Base-by-base conservation (phyloP, 1,284 basidiomycete species). In the Paramarasmius palmivorus region DNA sequence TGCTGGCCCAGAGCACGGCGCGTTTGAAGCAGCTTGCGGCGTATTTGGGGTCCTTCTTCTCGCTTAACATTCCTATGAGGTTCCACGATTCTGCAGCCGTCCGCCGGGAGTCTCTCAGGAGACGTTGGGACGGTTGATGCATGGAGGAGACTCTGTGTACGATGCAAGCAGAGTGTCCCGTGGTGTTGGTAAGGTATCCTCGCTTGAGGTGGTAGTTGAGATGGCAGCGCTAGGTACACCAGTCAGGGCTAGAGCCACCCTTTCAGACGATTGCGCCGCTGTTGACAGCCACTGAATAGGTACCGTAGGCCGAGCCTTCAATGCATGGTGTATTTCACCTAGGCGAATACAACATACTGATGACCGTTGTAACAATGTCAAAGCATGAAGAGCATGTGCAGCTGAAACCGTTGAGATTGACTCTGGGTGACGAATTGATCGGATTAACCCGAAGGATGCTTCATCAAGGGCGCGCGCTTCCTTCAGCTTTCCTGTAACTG, bases 341-440 rank as follows among this genome's bases (percentile, higher is more conserved):
- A 83, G 79, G 64, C 94, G 90, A 17, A 91, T 77, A 3, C 82
- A 83, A 42, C 93, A 70, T 3, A 93, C 71, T 4, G 92, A 82
- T 4, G 83, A 79, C 22, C 90, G 86, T 54, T 92, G 88, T 35
- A 86, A 76, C 36, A 92, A 68, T 68, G 84, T 92, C 7, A 90
- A 68, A 1, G 74, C 69, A 64, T 94, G 89, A 35, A 91, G 72
- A 9, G 76, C 72, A 57, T 86, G 78, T 10, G 85, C 77, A n/a
- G 81, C 72, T 23, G 83, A 75, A 12, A 75, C 65, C 3, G 73
- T 61, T 7, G 73, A 61, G 12, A 74, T 62, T 3, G 76, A 72
- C 10, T 72, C 66, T 1, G 82, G 83, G 49, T 79, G 75, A 4
- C 75, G 79, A 53, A 86, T 79, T 9, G 82, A 79, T 41, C 85